Conservation (phyloP, 306 rosid species). For the Cucumis sativus region DNA sequence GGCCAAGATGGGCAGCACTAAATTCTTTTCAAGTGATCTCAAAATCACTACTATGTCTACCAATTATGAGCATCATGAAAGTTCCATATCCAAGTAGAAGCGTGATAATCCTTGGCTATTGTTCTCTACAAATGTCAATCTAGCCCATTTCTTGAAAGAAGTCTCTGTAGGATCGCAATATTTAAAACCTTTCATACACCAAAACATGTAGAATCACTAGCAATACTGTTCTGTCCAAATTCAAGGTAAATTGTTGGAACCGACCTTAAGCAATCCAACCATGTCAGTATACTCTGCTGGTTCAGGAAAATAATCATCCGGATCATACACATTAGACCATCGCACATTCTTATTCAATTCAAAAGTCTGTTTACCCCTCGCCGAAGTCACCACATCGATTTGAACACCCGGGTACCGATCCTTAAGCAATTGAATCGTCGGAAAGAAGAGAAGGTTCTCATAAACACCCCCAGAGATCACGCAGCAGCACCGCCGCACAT, state of each 20-base stretch:
- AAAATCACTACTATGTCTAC: not conserved
- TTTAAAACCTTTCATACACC: not conserved
- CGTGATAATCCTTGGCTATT: too few relatives aligned
- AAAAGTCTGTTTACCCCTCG: constrained; percentile 63
- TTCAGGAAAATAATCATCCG: constrained; percentile 53
- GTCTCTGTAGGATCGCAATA: not conserved
- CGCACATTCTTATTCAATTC: constrained; percentile 86
- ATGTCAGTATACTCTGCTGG: constrained; percentile 75
- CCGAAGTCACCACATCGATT: constrained; percentile 48
- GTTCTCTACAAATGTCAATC: too few relatives aligned
- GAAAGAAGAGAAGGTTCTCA: constrained; percentile 67
- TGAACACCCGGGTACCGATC: constrained; percentile 79
- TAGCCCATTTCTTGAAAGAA: too few relatives aligned
- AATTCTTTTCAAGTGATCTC: not conserved
- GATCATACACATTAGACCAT: constrained; percentile 65
- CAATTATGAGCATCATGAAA: too few relatives aligned
- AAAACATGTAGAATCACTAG: not conserved
- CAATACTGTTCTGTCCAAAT: not conserved
- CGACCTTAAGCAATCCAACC: constrained; percentile 66
- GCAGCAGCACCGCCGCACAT: constrained; percentile 81
- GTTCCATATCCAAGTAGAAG: not conserved
- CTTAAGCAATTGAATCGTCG: constrained; percentile 60
- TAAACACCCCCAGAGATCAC: constrained; percentile 76
- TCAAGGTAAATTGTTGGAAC: not conserved
- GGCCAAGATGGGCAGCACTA: not conserved